Evolutionary conservation across 495 filamentous ascomycete species (phyloP).

Genomic region (Podospora bellae-mahoneyi): DNA sequence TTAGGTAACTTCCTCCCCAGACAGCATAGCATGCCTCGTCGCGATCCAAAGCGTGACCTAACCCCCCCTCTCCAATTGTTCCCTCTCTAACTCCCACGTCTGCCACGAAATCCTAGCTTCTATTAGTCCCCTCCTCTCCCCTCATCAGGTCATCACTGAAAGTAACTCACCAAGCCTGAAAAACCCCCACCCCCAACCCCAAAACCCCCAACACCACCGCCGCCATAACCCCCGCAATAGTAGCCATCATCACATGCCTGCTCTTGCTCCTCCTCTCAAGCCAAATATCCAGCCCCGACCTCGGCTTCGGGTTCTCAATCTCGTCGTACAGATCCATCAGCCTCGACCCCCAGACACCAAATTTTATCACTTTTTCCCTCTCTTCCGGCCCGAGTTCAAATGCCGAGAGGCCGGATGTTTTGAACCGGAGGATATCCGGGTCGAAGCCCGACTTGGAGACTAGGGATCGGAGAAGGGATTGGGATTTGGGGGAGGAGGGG

Average conservation of each 20-base stretch:
- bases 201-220: slow-evolving; percentile 31
- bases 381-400: slow-evolving; percentile 7
- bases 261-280: slow-evolving; percentile 39
- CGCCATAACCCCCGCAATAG: slow-evolving; percentile 35
- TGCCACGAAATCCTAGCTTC: slow-evolving; percentile 24
- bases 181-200: slow-evolving; percentile 26
- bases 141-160: not conserved
- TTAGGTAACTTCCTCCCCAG: not conserved
- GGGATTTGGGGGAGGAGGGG: slow-evolving; percentile 28
- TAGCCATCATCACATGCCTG: slow-evolving; percentile 42
- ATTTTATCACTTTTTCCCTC: slow-evolving; percentile 26
- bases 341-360: slow-evolving; percentile 34
- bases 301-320: slow-evolving; percentile 38
- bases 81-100: slow-evolving; percentile 22
- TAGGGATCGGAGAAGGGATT: slow-evolving; percentile 32
- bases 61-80: not conserved
- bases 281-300: slow-evolving; percentile 36
- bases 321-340: slow-evolving; percentile 40
- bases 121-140: not conserved
- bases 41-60: not conserved
- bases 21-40: not conserved
- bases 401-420: slow-evolving; percentile 3
- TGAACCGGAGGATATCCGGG: slow-evolving; percentile 20
- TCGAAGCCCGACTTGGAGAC: slow-evolving; percentile 35
- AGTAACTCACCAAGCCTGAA: slow-evolving; percentile 28